Percentiles rank a stretch among this genome's conserved stretches.
Conservation (phyloP, 208 protist genomes). For the Trypanosoma scelopori region DNA sequence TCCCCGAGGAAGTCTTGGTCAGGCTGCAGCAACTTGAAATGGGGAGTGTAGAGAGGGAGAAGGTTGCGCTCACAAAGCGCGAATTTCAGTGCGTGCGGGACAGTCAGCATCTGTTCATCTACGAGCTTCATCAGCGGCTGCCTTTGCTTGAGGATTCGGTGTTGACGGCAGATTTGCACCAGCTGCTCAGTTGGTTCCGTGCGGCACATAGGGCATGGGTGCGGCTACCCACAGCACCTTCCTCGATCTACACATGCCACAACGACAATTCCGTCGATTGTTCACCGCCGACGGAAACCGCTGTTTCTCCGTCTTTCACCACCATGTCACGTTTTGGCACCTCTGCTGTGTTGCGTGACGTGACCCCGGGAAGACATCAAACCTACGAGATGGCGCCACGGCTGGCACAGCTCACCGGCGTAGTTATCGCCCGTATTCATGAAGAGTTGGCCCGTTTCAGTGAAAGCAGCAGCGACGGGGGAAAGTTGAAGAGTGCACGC, state of each 20-base stretch:
- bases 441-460: conserved; percentile 15
- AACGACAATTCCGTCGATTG: background rate
- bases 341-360: conserved; percentile 3
- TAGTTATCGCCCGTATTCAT: conserved; percentile 3
- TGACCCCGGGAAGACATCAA: conserved; percentile 20
- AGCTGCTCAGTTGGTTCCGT: conserved; percentile 58
- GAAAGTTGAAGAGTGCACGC: conserved; percentile 2
- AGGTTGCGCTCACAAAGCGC: conserved; percentile 13
- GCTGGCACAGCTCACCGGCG: conserved; percentile 21
- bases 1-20: conserved; percentile 31
- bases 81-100: conserved; percentile 30
- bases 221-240: conserved; percentile 31
- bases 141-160: conserved; percentile 80
- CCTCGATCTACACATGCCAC: background rate
- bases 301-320: background rate
- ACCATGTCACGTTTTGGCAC: background rate
- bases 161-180: conserved; percentile 49
- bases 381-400: conserved; percentile 19
- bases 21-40: conserved; percentile 24
- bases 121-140: conserved; percentile 73
- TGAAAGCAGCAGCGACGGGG: background rate
- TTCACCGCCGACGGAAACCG: background rate
- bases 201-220: conserved; percentile 64
- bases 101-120: conserved; percentile 57
- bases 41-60: background rate